These are phyloP conservation scores for Globisporangium polare DNA, from an alignment of 352 stramenopile species.

Conservation along the genomic window DNA sequence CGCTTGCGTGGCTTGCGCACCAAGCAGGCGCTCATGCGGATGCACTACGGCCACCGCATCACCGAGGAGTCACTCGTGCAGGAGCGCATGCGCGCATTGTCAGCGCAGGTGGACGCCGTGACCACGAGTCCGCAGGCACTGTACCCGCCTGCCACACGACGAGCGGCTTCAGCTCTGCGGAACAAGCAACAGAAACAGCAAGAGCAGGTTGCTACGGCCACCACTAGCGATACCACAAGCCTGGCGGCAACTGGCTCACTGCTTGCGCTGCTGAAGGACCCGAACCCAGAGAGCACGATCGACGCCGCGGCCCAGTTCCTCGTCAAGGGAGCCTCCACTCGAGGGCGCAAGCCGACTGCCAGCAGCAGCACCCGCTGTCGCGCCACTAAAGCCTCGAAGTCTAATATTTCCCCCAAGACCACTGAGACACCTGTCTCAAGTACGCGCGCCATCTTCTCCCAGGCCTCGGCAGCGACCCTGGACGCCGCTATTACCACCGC, in stretches of 20 bases:
- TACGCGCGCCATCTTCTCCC: not conserved
- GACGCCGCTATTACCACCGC: too few species aligned
- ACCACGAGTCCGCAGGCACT: constrained; percentile 4
- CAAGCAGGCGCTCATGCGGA: constrained; percentile 71
- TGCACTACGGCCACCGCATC: constrained; percentile 60
- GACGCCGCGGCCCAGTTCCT: not conserved
- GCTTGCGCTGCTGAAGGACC: constrained; percentile 11
- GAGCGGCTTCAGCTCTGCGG: constrained; percentile 2
- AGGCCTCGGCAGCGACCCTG: not conserved
- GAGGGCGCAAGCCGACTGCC: not conserved
- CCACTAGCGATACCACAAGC: not conserved
- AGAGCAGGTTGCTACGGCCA: not conserved
- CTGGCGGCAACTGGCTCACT: not conserved
- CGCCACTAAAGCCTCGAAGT: not conserved
- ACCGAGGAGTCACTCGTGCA: constrained; percentile 62
- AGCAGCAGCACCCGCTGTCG: not conserved
- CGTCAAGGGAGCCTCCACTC: not conserved
- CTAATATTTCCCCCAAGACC: not conserved
- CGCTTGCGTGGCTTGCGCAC: constrained; percentile 57
- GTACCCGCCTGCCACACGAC: constrained; percentile 3
- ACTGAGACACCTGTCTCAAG: not conserved
- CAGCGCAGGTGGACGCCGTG: constrained; percentile 13
- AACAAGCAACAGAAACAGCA: not conserved
- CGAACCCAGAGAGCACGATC: not conserved
- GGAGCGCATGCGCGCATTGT: constrained; percentile 46